These are phyloP conservation scores for Antarctomyces pellizariae DNA, from an alignment of 495 filamentous ascomycete genomes.

Conservation along the genomic window DNA sequence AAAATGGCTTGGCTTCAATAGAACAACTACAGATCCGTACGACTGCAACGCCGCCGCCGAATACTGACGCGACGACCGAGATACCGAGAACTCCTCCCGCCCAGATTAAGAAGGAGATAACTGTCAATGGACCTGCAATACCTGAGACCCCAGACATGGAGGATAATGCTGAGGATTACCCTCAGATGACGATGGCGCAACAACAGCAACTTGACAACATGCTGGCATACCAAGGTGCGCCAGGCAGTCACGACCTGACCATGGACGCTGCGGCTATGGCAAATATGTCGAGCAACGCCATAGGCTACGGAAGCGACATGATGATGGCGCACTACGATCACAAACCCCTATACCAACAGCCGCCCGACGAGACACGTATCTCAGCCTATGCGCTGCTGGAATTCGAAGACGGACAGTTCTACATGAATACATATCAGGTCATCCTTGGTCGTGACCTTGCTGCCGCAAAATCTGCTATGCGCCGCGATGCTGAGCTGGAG, in stretches of 20 bases:
- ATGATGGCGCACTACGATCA: constrained; percentile 2
- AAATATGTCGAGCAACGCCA: constrained; percentile 2
- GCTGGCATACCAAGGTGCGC: constrained; percentile 1
- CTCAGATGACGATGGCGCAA: constrained; percentile 1
- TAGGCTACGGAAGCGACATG: constrained; percentile 3
- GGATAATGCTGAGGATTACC: constrained; percentile 1
- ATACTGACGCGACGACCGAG: too few species aligned
- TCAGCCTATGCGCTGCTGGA: constrained; percentile 42
- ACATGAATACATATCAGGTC: constrained; percentile 43
- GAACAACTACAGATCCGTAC: neutral
- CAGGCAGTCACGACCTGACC: too few species aligned
- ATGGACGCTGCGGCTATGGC: neutral
- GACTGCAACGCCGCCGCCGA: neutral
- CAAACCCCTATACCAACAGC: constrained; percentile 4
- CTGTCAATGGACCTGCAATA: too few species aligned
- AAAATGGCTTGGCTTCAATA: neutral
- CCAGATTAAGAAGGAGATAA: too few species aligned
- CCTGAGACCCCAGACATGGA: too few species aligned
- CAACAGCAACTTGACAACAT: too few species aligned
- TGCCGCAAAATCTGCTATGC: constrained; percentile 26
- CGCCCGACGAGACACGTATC: constrained; percentile 7
- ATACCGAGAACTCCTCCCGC: too few species aligned
- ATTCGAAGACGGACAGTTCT: constrained; percentile 50
- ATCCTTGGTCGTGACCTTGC: constrained; percentile 40
- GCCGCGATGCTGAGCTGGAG: constrained; percentile 15